Evolutionary conservation across 352 stramenopile species (phyloP).

Genomic region (Phytopythium aichiense): DNA sequence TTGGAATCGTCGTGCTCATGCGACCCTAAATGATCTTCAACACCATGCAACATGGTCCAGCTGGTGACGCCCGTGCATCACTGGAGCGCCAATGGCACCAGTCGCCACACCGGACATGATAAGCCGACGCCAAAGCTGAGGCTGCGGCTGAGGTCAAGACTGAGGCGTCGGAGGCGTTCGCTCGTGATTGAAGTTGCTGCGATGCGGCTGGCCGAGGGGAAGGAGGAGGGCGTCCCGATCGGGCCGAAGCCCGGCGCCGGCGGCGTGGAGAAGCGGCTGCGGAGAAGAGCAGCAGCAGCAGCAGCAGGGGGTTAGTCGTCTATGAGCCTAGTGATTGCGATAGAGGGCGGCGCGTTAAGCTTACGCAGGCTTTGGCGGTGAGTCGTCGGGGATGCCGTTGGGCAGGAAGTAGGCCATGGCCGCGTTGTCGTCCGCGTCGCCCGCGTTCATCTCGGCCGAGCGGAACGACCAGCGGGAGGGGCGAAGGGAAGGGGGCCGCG

Average conservation of each 20-base stretch:
- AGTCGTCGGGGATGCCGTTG: constrained; percentile 82
- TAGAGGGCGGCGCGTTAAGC: background rate
- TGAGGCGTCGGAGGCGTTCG: background rate
- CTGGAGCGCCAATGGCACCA: background rate
- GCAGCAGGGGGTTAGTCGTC: background rate
- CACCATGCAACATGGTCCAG: background rate
- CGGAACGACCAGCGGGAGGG: no score
- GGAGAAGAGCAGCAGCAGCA: no score
- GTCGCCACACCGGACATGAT: no score
- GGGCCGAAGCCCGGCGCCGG: no score
- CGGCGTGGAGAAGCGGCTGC: no score
- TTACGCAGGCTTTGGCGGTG: constrained; percentile 62
- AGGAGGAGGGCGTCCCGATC: no score
- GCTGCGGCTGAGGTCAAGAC: no score
- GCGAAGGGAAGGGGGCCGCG: no score
- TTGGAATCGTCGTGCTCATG: no score
- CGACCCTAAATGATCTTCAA: background rate
- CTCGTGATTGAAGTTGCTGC: constrained; percentile 1
- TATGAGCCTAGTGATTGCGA: background rate
- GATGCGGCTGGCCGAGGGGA: background rate
- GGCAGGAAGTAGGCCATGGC: constrained; percentile 80
- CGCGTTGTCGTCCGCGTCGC: constrained; percentile 53
- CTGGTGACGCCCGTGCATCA: background rate
- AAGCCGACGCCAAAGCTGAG: no score
- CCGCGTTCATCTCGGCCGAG: constrained; percentile 20